Conservation (phyloP, 139 green algal genomes). For the Chlamydomonas schloesseri region DNA sequence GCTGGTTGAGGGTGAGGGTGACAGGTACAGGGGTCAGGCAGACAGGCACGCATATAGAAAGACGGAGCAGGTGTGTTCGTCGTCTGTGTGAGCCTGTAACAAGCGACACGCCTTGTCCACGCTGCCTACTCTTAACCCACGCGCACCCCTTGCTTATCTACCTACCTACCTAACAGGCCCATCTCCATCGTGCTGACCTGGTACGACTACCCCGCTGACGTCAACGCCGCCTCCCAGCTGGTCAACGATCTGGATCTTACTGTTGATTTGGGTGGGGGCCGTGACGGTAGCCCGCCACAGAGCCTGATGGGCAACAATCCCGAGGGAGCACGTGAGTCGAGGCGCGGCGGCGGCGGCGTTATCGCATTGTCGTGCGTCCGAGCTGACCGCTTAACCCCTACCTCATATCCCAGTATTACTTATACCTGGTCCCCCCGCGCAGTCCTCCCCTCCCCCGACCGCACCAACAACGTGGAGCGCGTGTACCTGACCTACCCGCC, state of each 20-base stretch:
- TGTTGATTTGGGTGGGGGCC: no score
- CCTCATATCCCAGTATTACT: no score
- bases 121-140: neutral
- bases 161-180: no score
- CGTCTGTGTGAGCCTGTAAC: neutral
- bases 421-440: no score
- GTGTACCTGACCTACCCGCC: neutral
- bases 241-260: neutral
- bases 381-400: no score
- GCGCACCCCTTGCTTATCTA: no score
- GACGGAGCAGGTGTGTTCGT: neutral
- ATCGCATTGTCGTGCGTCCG: no score
- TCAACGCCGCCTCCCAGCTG: neutral
- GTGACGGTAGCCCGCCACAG: no score
- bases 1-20: no score
- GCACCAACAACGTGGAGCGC: neutral
- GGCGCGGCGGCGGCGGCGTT: no score
- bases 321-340: neutral
- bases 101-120: neutral
- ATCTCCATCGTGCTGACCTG: constrained; percentile 80
- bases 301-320: neutral
- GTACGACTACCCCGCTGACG: constrained; percentile 63
- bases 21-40: no score
- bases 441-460: neutral
- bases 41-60: neutral